phyloP scores from a whole-genome alignment of 2,329 filamentous ascomycete species.

The Anthostomella pinea region DNA sequence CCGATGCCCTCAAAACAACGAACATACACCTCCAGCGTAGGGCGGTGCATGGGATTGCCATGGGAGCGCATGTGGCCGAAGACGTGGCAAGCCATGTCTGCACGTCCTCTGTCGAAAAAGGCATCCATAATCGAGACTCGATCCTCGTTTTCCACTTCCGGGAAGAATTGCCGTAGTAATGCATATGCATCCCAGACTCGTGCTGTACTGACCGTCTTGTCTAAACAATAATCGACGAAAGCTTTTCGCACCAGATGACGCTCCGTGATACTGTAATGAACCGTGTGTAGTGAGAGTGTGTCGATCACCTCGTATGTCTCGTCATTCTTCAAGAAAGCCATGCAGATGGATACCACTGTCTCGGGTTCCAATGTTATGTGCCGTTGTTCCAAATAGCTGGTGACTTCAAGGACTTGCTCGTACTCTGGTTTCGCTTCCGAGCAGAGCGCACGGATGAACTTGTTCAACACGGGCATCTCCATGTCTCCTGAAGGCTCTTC shows the following conservation, averaged over 20 bases:
- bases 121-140: conserved; percentile 74
- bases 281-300: conserved; percentile 72
- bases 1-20: conserved; percentile 75
- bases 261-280: conserved; percentile 67
- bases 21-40: conserved; percentile 73
- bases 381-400: conserved; percentile 69
- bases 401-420: conserved; percentile 68
- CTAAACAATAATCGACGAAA: conserved; percentile 66
- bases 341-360: conserved; percentile 71
- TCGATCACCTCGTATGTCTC: conserved; percentile 79
- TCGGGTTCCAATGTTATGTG: conserved; percentile 67
- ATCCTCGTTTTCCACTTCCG: conserved; percentile 60
- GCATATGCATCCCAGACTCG: conserved; percentile 65
- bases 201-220: conserved; percentile 59
- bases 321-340: conserved; percentile 70
- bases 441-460: conserved; percentile 69
- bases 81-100: conserved; percentile 81
- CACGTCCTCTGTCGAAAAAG: conserved; percentile 74
- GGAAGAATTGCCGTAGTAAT: conserved; percentile 63
- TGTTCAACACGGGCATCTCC: conserved; percentile 65
- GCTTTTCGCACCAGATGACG: conserved; percentile 63
- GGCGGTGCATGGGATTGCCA: conserved; percentile 58
- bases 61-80: conserved; percentile 94
- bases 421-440: conserved; percentile 59
- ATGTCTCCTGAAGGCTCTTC: conserved; percentile 54